These are phyloP conservation scores for Citrus australasica DNA, from an alignment of 345 rosid species.

Conservation along the genomic window DNA sequence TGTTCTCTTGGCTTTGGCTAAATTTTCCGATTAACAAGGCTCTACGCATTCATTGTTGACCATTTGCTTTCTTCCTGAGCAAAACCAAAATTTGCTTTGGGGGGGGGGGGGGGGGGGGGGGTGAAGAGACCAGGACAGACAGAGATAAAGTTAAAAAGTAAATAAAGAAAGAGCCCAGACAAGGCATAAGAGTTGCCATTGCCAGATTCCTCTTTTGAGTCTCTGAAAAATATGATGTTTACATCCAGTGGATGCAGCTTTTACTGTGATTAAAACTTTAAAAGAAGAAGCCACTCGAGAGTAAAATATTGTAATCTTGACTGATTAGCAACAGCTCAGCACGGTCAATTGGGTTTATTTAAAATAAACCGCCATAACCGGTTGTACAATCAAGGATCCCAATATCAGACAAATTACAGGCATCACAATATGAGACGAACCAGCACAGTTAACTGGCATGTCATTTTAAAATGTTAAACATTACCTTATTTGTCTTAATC, in stretches of 20 bases:
- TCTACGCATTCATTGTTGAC: no score
- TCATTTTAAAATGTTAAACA: background rate
- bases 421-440: background rate
- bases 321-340: constrained; percentile 24
- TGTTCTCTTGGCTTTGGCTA: no score
- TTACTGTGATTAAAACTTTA: background rate
- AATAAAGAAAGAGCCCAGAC: background rate
- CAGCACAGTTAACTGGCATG: background rate
- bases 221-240: constrained; percentile 11
- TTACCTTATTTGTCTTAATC: background rate
- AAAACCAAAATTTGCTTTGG: no score
- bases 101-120: no score
- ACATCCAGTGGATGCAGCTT: constrained; percentile 27
- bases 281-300: background rate
- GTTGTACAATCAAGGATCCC: constrained; percentile 13
- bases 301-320: constrained; percentile 11
- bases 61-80: no score
- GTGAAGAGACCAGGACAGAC: no score
- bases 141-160: no score
- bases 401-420: background rate
- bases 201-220: background rate
- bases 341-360: constrained; percentile 11
- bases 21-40: no score
- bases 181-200: background rate
- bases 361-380: background rate